Evolutionary conservation across 495 filamentous ascomycete species (phyloP), one percentile per base, ranked within the genome.

Genomic region (Xylaria cubensis): DNA sequence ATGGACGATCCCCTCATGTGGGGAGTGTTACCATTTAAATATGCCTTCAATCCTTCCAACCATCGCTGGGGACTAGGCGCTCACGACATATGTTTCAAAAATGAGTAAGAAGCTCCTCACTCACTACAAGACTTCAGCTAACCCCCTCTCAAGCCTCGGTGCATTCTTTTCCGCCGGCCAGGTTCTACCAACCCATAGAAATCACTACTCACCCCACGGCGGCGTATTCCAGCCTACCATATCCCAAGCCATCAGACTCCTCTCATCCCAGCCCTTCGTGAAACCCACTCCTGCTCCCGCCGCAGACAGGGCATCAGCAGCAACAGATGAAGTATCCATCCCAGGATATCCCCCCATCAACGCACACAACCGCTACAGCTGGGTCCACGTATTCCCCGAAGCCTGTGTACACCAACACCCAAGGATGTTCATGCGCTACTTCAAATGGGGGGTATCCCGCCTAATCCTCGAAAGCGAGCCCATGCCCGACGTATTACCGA

Each of bases 381-480:
- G 95, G 96, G 83, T 98, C 3, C 96, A 99, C 81, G 92, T 98
- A 55, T 99, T 98, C 82, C 96, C 96, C 46, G 96, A 99, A 81
- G 96, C 94, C 17, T 91, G 91, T 73, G 92, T 97, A 29, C 95
- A 98, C 81, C 96, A 99, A 83, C 89, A 94, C 69, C 89, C 92
- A 3, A 80, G 86, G 41, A 89, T 90, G 73, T 88, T 90, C 46
- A 91, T 98, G 88, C 92, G 95, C 13, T 99, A 99, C 83, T 97
- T 97, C 88, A 97, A 96, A 80, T 99, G 96, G 96, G 96, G 96
- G 7, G 84, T 98, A 8, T 92, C 95, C 5, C 89, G 96, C 1
- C 83, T 97, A 48, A 95, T 99, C 64, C 86, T 99, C 12, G 96
- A 99, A 79, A 84, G 91, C 61, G 92, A 93, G 34, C 92, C 92